phyloP scores from a whole-genome alignment of 306 rosid genomes.

The Pyrus pyrifolia region DNA sequence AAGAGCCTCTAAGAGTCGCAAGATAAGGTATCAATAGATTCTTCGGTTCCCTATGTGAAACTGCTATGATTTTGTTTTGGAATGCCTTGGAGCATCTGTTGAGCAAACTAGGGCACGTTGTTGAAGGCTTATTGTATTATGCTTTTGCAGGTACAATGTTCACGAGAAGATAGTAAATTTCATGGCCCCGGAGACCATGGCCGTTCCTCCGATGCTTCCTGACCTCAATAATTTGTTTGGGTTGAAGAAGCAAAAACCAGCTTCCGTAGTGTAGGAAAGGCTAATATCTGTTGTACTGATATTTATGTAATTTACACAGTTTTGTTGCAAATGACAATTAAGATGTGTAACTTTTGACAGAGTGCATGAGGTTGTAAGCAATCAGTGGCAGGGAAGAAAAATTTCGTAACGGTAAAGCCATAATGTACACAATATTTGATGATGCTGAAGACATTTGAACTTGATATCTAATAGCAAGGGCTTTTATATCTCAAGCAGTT shows the following conservation, averaged over 20 bases:
- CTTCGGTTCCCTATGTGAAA: neutral
- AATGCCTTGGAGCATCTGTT: neutral
- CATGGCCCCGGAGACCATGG: slow-evolving; percentile 58
- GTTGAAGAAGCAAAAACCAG: slow-evolving; percentile 37
- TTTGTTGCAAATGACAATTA: neutral
- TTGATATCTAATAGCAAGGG: too few species aligned
- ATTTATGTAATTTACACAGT: neutral
- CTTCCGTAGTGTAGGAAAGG: slow-evolving; percentile 28
- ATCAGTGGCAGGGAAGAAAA: too few species aligned
- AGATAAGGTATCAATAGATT: slow-evolving; percentile 56
- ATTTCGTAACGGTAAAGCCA: too few species aligned
- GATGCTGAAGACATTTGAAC: too few species aligned
- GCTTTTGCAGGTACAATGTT: slow-evolving; percentile 57
- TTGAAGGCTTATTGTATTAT: neutral
- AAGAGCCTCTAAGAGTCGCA: slow-evolving; percentile 89
- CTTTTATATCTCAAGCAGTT: too few species aligned
- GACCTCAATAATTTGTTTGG: slow-evolving; percentile 68
- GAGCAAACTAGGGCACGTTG: neutral
- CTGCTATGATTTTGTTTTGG: neutral
- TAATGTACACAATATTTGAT: too few species aligned
- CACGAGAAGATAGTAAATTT: slow-evolving; percentile 88
- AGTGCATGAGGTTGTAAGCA: too few species aligned
- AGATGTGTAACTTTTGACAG: neutral
- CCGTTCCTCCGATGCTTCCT: slow-evolving; percentile 55
- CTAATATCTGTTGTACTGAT: neutral